phyloP scores from a whole-genome alignment of 176 grass and related monocot species.

The Melocanna baccifera region DNA sequence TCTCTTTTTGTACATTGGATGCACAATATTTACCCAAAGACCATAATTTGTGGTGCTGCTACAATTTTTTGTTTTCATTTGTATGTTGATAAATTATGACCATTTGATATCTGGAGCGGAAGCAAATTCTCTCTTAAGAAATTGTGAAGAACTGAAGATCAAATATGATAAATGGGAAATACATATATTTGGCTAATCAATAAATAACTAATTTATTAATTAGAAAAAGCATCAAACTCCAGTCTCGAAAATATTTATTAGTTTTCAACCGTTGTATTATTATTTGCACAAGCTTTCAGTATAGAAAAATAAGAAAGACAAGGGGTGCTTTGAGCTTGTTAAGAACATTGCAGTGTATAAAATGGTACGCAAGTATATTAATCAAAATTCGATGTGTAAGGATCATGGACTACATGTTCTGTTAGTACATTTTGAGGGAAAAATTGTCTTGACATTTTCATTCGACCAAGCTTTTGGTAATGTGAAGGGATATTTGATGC shows the following conservation, averaged over 20 bases:
- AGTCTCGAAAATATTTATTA: not conserved
- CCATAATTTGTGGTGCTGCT: constrained; percentile 13
- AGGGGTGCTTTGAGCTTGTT: constrained; percentile 2
- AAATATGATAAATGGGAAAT: not conserved
- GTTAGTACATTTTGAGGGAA: not conserved
- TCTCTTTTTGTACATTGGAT: not conserved
- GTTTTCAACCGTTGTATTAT: not conserved
- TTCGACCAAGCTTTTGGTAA: not conserved
- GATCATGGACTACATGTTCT: not conserved
- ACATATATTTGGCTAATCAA: not conserved
- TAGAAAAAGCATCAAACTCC: not conserved
- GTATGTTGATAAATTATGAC: not conserved
- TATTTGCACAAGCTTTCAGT: not conserved
- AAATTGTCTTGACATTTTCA: not conserved
- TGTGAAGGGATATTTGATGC: not conserved
- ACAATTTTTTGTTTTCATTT: constrained; percentile 17
- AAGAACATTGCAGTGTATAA: not conserved
- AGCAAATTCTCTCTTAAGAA: not conserved
- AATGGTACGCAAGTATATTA: not conserved
- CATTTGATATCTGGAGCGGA: constrained; percentile 1
- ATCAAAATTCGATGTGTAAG: not conserved
- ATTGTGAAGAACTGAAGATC: not conserved
- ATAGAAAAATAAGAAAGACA: not conserved
- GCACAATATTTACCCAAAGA: not conserved
- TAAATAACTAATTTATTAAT: not conserved